Evolutionary conservation across 1,284 basidiomycete genomes (phyloP), one percentile per base, ranked within the genome.

Genomic region (Malassezia sp.): DNA sequence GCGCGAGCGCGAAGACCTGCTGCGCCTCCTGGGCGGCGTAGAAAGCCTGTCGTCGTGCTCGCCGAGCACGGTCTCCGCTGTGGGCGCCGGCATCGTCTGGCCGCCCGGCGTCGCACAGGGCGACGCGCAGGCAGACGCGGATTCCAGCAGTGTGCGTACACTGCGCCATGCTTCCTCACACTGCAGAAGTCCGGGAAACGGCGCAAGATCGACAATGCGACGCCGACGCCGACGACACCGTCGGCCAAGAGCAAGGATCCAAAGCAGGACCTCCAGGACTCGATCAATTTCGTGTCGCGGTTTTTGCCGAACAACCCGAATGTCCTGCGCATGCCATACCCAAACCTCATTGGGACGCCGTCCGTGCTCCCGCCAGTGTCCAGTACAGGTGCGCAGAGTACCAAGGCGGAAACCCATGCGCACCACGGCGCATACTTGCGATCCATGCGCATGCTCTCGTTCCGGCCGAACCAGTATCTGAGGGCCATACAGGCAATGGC

Each of bases 1-100:
- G 59, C 79, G 79, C 44, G 90, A 97, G 41, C 77, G 93, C 7
- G 89, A 95, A 56, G 86, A 89, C 36, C 77, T 99, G 22, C 76
- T 97, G 53, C 79, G 84, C 18, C 82, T 82, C 0, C 73, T 97
- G 10, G 73, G 70, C 2, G 71, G 71, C 4, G 63, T 71, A 45
- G 72, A 72, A 38, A 51, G 54, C 11, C 47, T 66, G 28, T 65
- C 67, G 1, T 59, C 57, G 24, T 56, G 54, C 15, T 49, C 53
- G 5, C 50, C 52, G 15, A 52, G 59, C 24, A 60, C 51, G 18
- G 57, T 66, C 1, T 62, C 64, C 6, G 62, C 60, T 3, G 60
- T 60, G 0, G 66, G 63, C 0, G 60, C 66, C 11, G 66, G 66
- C 5, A 43, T 69, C 15, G 46, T 57, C 9, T 60, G 52, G 35